These are phyloP conservation scores for Aotearoamyces nothofagi DNA, from an alignment of 2,329 filamentous ascomycete species.

Conservation along the genomic window DNA sequence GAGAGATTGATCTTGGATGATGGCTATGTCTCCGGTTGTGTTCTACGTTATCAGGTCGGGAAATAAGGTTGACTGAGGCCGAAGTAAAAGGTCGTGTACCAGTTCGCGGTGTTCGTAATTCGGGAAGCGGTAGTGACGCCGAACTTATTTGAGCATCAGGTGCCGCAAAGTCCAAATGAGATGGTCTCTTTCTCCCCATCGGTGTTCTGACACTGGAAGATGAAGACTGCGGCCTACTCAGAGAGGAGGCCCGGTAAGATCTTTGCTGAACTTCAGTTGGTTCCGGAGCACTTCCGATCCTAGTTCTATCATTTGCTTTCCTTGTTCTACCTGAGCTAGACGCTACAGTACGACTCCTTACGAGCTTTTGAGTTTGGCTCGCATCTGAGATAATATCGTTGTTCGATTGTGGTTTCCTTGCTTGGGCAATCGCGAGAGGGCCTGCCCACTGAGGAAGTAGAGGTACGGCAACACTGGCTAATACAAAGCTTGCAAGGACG, in stretches of 20 bases:
- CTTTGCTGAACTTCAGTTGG: slow-evolving; percentile 13
- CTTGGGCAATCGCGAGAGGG: slow-evolving; percentile 68
- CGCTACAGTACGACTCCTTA: slow-evolving; percentile 55
- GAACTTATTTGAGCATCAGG: slow-evolving; percentile 51
- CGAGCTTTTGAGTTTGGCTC: slow-evolving; percentile 34
- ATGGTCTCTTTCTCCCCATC: slow-evolving; percentile 12
- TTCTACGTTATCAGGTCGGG: slow-evolving; percentile 31
- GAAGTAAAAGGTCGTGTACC: slow-evolving; percentile 40
- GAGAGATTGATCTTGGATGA: slow-evolving; percentile 38
- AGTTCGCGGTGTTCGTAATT: slow-evolving; percentile 35
- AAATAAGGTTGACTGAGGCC: slow-evolving; percentile 34
- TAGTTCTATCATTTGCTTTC: slow-evolving; percentile 28
- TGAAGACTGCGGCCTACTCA: slow-evolving; percentile 12
- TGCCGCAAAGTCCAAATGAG: slow-evolving; percentile 14
- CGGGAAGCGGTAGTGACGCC: slow-evolving; percentile 50
- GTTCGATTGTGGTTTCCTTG: slow-evolving; percentile 53
- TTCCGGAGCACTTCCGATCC: slow-evolving; percentile 20
- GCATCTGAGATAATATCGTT: slow-evolving; percentile 47
- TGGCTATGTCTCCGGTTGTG: slow-evolving; percentile 41
- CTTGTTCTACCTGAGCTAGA: slow-evolving; percentile 28
- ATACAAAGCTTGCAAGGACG: slow-evolving; percentile 64
- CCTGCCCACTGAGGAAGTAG: slow-evolving; percentile 65
- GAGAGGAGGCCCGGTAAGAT: slow-evolving; percentile 10
- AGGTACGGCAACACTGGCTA: slow-evolving; percentile 62
- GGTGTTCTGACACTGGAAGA: slow-evolving; percentile 10